Evolutionary conservation across 495 filamentous ascomycete species (phyloP).

Genomic region (Cryomyces antarcticus): DNA sequence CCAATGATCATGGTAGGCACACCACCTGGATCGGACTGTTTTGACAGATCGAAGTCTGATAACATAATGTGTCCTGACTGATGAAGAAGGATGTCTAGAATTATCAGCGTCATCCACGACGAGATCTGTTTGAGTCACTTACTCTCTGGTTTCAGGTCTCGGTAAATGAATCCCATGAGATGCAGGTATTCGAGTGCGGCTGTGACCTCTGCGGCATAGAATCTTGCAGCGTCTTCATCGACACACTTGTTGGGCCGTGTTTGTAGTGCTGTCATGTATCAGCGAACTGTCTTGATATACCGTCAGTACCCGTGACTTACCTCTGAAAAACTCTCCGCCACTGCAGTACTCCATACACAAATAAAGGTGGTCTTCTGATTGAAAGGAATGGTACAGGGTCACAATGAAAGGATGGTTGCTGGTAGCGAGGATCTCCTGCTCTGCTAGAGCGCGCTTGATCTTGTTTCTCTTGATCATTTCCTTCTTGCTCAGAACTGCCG

Average conservation of each 20-base stretch:
- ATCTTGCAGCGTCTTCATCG: constrained; percentile 86
- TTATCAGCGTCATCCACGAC: constrained; percentile 7
- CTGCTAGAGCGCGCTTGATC: constrained; percentile 93
- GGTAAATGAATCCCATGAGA: constrained; percentile 98
- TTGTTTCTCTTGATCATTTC: constrained; percentile 99
- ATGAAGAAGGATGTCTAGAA: constrained; percentile 79
- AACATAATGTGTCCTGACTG: constrained; percentile 99
- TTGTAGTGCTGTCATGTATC: constrained; percentile 45
- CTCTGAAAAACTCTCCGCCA: constrained; percentile 91
- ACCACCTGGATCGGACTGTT: constrained; percentile 91
- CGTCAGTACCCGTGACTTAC: constrained; percentile 15
- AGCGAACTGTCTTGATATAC: neutral
- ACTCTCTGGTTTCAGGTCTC: constrained; percentile 97
- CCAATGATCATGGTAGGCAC: constrained; percentile 80
- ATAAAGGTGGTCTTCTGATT: constrained; percentile 95
- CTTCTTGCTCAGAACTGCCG: constrained; percentile 86
- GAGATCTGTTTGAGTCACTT: constrained; percentile 17
- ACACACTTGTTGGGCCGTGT: constrained; percentile 94
- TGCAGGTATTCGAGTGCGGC: constrained; percentile 93
- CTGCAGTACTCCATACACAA: constrained; percentile 99
- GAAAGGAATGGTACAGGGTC: constrained; percentile 94
- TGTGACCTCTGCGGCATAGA: constrained; percentile 97
- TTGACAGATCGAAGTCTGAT: constrained; percentile 95
- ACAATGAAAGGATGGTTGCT: constrained; percentile 99
- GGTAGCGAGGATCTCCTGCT: constrained; percentile 94